Evolutionary conservation across 2,329 filamentous ascomycete genomes (phyloP).

Genomic region (Hypoxylon rubiginosum): DNA sequence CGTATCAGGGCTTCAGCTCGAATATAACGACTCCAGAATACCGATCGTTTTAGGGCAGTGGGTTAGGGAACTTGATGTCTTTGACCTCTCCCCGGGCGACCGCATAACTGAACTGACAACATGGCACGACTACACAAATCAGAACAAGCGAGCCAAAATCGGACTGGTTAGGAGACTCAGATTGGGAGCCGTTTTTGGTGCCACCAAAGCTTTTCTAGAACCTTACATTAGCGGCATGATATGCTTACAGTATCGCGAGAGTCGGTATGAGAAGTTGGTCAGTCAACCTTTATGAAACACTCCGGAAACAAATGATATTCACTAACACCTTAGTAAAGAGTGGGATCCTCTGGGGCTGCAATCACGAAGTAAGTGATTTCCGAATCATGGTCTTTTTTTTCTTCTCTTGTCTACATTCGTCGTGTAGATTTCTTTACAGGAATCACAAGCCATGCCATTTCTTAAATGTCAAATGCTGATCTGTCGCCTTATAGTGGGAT

Average conservation of each 20-base stretch:
- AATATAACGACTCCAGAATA: conserved; percentile 34
- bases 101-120: conserved; percentile 35
- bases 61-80: conserved; percentile 29
- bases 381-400: neutral
- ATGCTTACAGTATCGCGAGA: conserved; percentile 38
- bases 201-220: conserved; percentile 25
- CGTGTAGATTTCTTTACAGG: neutral
- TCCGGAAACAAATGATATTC: neutral
- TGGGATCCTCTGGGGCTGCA: conserved; percentile 41
- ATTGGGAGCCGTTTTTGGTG: conserved; percentile 32
- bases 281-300: conserved; percentile 5
- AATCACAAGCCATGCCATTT: neutral
- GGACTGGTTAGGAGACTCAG: conserved; percentile 33
- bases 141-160: conserved; percentile 35
- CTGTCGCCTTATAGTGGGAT: conserved; percentile 27
- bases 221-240: conserved; percentile 26
- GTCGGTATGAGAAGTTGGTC: conserved; percentile 39
- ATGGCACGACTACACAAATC: conserved; percentile 38
- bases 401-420: neutral
- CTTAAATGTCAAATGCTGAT: neutral
- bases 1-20: conserved; percentile 42
- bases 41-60: conserved; percentile 43
- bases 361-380: conserved; percentile 26
- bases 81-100: conserved; percentile 36
- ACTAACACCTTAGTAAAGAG: conserved; percentile 21